These are phyloP conservation scores for Alternaria dauci DNA, from an alignment of 2,329 filamentous ascomycete species.

Conservation along the genomic window DNA sequence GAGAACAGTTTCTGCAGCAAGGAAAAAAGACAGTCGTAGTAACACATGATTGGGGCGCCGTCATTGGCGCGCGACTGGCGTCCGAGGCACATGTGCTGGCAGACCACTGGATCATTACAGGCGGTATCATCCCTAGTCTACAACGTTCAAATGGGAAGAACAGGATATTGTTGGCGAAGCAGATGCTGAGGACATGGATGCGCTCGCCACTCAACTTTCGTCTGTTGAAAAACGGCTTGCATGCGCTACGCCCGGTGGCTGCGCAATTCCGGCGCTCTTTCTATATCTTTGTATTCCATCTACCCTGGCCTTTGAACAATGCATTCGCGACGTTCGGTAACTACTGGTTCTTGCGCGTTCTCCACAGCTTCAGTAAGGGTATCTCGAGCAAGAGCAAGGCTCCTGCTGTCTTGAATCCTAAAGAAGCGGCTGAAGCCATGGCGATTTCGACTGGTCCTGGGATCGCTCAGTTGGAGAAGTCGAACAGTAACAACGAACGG, in stretches of 20 bases:
- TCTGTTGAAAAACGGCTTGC: slow-evolving; percentile 56
- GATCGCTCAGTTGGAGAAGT: slow-evolving; percentile 51
- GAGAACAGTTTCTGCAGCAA: slow-evolving; percentile 53
- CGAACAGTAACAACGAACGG: slow-evolving; percentile 35
- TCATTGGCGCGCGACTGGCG: slow-evolving; percentile 64
- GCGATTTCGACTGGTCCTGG: slow-evolving; percentile 63
- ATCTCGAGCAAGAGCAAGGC: slow-evolving; percentile 22
- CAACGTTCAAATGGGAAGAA: slow-evolving; percentile 54
- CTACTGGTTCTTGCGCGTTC: slow-evolving; percentile 56
- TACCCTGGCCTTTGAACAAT: slow-evolving; percentile 57
- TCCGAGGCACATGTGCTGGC: slow-evolving; percentile 65
- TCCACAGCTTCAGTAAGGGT: slow-evolving; percentile 53
- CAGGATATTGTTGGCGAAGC: slow-evolving; percentile 54
- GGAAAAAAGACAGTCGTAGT: slow-evolving; percentile 55
- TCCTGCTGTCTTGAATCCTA: slow-evolving; percentile 14
- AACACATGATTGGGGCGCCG: slow-evolving; percentile 64
- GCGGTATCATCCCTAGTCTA: slow-evolving; percentile 58
- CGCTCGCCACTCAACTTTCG: slow-evolving; percentile 56
- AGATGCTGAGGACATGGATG: slow-evolving; percentile 61
- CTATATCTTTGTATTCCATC: slow-evolving; percentile 64
- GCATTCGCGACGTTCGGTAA: slow-evolving; percentile 60
- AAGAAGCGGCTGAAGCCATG: slow-evolving; percentile 57
- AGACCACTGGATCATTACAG: slow-evolving; percentile 64
- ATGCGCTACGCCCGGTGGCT: slow-evolving; percentile 57
- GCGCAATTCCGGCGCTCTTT: slow-evolving; percentile 60